These are phyloP conservation scores for Punica granatum DNA, from an alignment of 345 rosid genomes.

Conservation along the genomic window DNA sequence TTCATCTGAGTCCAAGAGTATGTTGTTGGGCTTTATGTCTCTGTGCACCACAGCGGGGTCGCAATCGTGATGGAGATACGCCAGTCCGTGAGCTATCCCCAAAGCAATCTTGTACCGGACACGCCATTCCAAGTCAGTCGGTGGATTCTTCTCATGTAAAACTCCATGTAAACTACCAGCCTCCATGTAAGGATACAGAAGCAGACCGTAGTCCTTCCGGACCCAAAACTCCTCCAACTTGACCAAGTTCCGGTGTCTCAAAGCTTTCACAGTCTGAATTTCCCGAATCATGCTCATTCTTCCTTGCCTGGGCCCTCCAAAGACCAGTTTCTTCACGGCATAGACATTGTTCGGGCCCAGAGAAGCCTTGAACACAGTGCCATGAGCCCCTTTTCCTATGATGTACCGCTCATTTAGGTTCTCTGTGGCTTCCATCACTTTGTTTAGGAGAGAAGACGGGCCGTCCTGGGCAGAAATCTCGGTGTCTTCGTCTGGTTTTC, in stretches of 20 bases:
- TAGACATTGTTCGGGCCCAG: constrained; percentile 33
- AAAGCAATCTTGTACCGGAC: constrained; percentile 49
- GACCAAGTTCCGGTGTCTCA: constrained; percentile 71
- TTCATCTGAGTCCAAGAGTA: constrained; percentile 70
- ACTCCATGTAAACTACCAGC: constrained; percentile 66
- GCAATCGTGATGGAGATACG: constrained; percentile 75
- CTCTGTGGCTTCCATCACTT: constrained; percentile 62
- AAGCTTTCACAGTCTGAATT: constrained; percentile 46
- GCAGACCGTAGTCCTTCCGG: constrained; percentile 51
- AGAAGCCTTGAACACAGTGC: constrained; percentile 57
- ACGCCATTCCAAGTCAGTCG: constrained; percentile 42
- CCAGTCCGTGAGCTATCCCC: constrained; percentile 69
- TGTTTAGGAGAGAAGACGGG: constrained; percentile 33
- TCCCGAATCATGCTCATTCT: constrained; percentile 52
- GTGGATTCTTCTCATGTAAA: constrained; percentile 31
- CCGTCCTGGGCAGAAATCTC: constrained; percentile 40
- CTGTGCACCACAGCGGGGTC: constrained; percentile 67
- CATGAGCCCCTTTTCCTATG: constrained; percentile 78
- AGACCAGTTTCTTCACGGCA: constrained; percentile 56
- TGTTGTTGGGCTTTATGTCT: constrained; percentile 75
- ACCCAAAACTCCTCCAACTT: constrained; percentile 76
- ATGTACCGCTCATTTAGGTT: constrained; percentile 52
- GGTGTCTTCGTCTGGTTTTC: constrained; percentile 27
- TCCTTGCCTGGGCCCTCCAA: constrained; percentile 38
- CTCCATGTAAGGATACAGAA: constrained; percentile 61